Conservation (phyloP, 805 yeast species). For the Vanderwaltozyma polyspora region DNA sequence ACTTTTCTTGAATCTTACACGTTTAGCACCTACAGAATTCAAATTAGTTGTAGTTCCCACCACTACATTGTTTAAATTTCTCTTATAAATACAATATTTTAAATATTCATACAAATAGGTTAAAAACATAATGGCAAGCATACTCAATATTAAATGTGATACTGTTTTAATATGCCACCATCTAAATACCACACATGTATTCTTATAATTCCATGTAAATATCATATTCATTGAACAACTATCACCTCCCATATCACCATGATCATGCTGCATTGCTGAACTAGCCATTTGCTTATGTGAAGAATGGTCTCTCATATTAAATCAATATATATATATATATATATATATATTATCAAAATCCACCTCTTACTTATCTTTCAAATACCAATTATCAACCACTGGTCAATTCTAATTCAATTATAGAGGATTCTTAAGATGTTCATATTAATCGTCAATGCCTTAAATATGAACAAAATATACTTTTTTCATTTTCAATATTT, state of each 20-base stretch:
- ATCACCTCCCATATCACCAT: slow-evolving; percentile 17
- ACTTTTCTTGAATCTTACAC: slow-evolving; percentile 27
- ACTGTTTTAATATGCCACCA: slow-evolving; percentile 70
- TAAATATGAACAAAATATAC: too few species aligned
- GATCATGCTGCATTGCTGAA: neutral
- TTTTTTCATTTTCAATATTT: too few species aligned
- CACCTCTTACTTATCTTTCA: too few species aligned
- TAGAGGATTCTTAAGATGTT: too few species aligned
- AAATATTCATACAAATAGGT: slow-evolving; percentile 53
- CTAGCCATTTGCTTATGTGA: neutral
- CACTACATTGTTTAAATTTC: slow-evolving; percentile 1
- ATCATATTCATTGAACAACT: slow-evolving; percentile 59
- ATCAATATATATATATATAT: neutral
- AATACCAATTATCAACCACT: too few species aligned
- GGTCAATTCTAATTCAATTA: too few species aligned
- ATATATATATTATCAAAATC: neutral
- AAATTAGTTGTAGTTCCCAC: neutral
- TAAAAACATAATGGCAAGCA: slow-evolving; percentile 37
- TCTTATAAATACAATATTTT: slow-evolving; percentile 8
- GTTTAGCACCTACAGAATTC: slow-evolving; percentile 1
- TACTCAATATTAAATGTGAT: slow-evolving; percentile 40
- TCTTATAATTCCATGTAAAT: slow-evolving; percentile 67
- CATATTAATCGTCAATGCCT: too few species aligned
- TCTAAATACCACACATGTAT: slow-evolving; percentile 59
- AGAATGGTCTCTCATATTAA: slow-evolving; percentile 1